These are phyloP conservation scores for Discostella stelligera DNA, from an alignment of 352 stramenopile species.

Conservation along the genomic window DNA sequence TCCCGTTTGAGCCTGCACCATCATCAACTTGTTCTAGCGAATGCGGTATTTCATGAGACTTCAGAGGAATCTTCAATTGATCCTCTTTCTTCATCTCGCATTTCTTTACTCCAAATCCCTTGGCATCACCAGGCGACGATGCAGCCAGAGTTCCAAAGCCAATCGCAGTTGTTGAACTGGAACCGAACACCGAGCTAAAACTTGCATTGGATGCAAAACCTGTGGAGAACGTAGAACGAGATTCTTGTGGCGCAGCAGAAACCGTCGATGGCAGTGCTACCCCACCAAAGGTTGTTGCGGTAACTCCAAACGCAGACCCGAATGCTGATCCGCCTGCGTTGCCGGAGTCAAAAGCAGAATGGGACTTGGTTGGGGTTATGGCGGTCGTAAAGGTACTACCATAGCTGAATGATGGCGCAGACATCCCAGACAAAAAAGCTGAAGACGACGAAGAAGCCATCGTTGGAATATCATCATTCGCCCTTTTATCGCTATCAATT, in stretches of 20 bases:
- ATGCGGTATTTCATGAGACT: too few relatives aligned
- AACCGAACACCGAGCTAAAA: slow-evolving; percentile 45
- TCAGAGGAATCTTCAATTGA: background rate
- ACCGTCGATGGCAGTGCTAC: background rate
- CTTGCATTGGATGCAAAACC: slow-evolving; percentile 26
- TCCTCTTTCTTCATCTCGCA: background rate
- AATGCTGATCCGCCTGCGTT: slow-evolving; percentile 24
- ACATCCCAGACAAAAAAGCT: slow-evolving; percentile 45
- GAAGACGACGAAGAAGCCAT: slow-evolving; percentile 2
- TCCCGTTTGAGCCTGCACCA: background rate
- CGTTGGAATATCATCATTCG: background rate
- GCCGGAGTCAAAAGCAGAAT: slow-evolving; percentile 18
- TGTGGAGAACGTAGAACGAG: slow-evolving; percentile 2
- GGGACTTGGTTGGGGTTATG: background rate
- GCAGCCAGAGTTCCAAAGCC: slow-evolving; percentile 13
- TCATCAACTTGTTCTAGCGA: too few relatives aligned
- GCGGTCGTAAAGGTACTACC: slow-evolving; percentile 9
- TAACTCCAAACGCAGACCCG: slow-evolving; percentile 39
- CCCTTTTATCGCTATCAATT: background rate
- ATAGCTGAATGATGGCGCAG: slow-evolving; percentile 46
- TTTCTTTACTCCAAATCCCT: slow-evolving; percentile 18
- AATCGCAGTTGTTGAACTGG: slow-evolving; percentile 5
- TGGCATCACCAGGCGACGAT: background rate
- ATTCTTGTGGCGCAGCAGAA: slow-evolving; percentile 2
- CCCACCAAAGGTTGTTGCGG: slow-evolving; percentile 33